Evolutionary conservation across 768 basidiomycete species (phyloP).

Genomic region (Trametes punicea): DNA sequence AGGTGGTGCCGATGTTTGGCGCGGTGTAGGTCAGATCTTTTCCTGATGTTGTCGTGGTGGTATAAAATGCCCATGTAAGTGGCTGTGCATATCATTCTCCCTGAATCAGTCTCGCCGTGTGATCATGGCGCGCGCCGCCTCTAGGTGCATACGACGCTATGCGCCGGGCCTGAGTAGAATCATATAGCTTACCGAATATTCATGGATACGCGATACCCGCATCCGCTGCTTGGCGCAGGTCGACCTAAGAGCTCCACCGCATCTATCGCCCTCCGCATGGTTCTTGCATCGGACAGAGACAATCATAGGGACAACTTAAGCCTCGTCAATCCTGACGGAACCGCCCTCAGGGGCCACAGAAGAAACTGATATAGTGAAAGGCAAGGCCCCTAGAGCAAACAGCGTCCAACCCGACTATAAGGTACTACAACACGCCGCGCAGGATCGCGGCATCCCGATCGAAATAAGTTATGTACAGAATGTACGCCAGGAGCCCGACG

Average conservation of each 20-base stretch:
- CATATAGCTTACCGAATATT: no score
- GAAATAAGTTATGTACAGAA: neutral
- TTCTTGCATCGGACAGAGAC: constrained; percentile 7
- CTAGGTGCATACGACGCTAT: no score
- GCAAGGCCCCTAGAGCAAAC: neutral
- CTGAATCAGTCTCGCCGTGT: no score
- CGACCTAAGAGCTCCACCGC: no score
- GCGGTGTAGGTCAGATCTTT: neutral
- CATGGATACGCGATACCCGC: no score
- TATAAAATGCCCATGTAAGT: no score
- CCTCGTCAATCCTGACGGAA: constrained; percentile 17
- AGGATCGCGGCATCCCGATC: neutral
- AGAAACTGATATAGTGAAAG: neutral
- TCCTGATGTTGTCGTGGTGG: no score
- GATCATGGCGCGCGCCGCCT: no score
- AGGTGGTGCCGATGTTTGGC: constrained; percentile 10
- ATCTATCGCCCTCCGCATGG: constrained; percentile 15
- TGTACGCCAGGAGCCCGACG: neutral
- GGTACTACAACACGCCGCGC: constrained; percentile 6
- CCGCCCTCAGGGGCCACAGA: constrained; percentile 8
- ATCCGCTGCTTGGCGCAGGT: no score
- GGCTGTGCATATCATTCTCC: no score
- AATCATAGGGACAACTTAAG: constrained; percentile 11
- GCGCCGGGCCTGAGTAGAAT: no score
- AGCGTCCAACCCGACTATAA: neutral